These are phyloP conservation scores for Leishmania tropica DNA, from an alignment of 208 protist species.

Conservation along the genomic window DNA sequence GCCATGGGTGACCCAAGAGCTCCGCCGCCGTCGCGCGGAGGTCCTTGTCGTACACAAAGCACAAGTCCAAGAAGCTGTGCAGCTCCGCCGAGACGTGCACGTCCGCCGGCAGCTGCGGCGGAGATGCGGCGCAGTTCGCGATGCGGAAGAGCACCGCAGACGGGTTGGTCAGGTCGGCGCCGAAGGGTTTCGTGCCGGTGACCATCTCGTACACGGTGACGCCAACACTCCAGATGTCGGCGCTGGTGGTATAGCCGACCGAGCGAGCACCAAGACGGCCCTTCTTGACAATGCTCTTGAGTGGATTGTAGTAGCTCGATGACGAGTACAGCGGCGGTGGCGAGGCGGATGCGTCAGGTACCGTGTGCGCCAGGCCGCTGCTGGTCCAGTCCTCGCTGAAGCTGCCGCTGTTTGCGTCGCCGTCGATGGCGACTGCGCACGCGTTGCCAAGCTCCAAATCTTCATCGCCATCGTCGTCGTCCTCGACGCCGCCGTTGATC, in stretches of 20 bases:
- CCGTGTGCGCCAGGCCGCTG: background rate
- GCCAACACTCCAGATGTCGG: constrained; percentile 88
- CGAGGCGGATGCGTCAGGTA: background rate
- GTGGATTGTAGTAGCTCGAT: constrained; percentile 39
- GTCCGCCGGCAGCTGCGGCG: constrained; percentile 54
- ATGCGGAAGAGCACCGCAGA: constrained; percentile 78
- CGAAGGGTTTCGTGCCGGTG: constrained; percentile 75
- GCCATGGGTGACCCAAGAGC: constrained; percentile 73
- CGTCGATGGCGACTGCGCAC: background rate
- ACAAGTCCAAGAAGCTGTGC: constrained; percentile 72
- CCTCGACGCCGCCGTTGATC: constrained; percentile 54
- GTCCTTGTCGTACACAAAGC: constrained; percentile 70
- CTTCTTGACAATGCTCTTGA: constrained; percentile 34
- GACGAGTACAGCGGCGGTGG: constrained; percentile 21
- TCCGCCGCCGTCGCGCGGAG: constrained; percentile 64
- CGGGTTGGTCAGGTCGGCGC: constrained; percentile 51
- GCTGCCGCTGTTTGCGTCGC: background rate
- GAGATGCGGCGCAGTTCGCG: constrained; percentile 42
- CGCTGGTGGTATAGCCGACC: constrained; percentile 70
- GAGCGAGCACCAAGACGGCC: constrained; percentile 16
- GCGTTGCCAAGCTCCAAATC: constrained; percentile 4
- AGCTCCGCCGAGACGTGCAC: constrained; percentile 46
- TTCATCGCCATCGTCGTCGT: constrained; percentile 47
- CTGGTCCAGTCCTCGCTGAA: constrained; percentile 22
- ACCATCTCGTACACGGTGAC: constrained; percentile 90